A percentile compares a stretch with the other conserved stretches of the same genome.
These are phyloP conservation scores for Microcera coccophila DNA, from an alignment of 2,329 filamentous ascomycete genomes.

Conservation along the genomic window DNA sequence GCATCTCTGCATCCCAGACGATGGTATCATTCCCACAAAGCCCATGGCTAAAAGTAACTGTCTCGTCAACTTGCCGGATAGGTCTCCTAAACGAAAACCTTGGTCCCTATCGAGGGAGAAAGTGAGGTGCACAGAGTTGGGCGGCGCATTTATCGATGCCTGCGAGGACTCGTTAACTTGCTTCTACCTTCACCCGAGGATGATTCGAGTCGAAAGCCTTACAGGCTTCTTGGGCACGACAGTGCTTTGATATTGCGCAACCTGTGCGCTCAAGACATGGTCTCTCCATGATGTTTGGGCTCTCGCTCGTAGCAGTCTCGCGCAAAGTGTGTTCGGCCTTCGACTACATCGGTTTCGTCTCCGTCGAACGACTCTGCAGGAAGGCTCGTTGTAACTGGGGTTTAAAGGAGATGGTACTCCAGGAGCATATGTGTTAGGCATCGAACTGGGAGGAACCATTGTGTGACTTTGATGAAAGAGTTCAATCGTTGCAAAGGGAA, in stretches of 20 bases:
- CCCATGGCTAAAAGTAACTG: constrained; percentile 30
- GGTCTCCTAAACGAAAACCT: neutral
- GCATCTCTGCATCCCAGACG: constrained; percentile 20
- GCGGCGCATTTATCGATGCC: no score
- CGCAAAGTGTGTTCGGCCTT: constrained; percentile 38
- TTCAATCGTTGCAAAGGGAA: no score
- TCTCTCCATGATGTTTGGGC: constrained; percentile 40
- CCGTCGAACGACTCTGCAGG: constrained; percentile 17
- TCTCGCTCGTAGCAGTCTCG: constrained; percentile 40
- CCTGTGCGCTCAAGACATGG: constrained; percentile 29
- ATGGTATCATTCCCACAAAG: constrained; percentile 27
- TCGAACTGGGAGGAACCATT: constrained; percentile 16
- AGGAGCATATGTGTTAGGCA: constrained; percentile 19
- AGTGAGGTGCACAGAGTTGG: no score
- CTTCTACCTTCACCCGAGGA: no score
- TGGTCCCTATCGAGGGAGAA: no score
- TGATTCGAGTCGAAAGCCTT: no score
- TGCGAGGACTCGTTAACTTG: no score
- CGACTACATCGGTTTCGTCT: constrained; percentile 14
- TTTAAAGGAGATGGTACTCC: constrained; percentile 27
- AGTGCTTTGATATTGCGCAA: constrained; percentile 23
- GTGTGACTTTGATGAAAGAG: no score
- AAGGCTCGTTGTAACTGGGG: constrained; percentile 16
- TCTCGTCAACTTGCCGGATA: no score
- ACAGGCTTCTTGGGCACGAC: no score